Conservation (phyloP, 106 monocot species). For the Xerophyta viscosa region DNA sequence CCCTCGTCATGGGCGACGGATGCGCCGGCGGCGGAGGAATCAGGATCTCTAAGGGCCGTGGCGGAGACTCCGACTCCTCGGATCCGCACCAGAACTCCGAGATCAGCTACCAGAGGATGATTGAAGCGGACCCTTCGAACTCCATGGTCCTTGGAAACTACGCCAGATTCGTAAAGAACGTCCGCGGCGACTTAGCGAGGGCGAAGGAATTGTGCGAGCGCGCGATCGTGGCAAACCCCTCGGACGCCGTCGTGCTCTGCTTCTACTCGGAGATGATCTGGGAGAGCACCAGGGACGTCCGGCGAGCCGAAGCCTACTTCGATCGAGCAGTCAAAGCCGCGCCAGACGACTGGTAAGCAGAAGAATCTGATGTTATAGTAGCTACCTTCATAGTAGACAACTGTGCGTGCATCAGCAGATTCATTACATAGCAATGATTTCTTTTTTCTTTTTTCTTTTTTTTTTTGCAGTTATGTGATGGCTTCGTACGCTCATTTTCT, state of each 20-base stretch:
- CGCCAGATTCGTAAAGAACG: conserved; percentile 24
- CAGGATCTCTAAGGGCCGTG: neutral
- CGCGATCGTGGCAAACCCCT: conserved; percentile 2
- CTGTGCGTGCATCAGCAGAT: neutral
- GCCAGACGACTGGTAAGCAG: conserved; percentile 9
- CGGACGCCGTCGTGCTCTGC: conserved; percentile 6
- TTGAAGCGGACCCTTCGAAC: conserved; percentile 15
- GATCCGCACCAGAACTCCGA: neutral
- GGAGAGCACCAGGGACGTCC: conserved; percentile 6
- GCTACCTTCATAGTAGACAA: neutral
- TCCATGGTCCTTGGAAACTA: conserved; percentile 25
- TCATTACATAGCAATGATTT: neutral
- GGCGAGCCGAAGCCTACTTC: conserved; percentile 3
- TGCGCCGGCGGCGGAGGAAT: neutral
- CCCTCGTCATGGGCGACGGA: neutral
- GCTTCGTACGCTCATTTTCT: conserved; percentile 11
- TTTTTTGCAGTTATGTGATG: conserved; percentile 9
- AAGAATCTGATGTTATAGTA: neutral
- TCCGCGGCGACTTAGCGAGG: neutral
- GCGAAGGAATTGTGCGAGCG: conserved; percentile 10
- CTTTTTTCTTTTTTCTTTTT: neutral
- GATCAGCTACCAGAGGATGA: conserved; percentile 15
- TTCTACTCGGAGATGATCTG: conserved; percentile 8
- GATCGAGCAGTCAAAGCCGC: conserved; percentile 12
- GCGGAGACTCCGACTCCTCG: neutral